Evolutionary conservation across 371 early-diverging fungal species (phyloP).

Genomic region (Mortierella sp.): DNA sequence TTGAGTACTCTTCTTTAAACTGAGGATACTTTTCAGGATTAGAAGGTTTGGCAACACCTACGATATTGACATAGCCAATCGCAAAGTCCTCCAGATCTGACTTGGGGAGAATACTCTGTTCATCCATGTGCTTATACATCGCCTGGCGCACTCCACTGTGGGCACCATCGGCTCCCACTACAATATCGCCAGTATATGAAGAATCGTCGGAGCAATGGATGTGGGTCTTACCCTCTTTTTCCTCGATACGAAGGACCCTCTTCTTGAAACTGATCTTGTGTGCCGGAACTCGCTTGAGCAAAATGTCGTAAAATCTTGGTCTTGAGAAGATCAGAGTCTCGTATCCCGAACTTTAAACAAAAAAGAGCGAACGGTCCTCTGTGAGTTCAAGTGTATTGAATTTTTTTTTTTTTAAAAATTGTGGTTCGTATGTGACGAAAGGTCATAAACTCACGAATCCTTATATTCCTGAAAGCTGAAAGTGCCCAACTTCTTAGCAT

Average conservation of each 20-base stretch:
- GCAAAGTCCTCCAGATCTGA: conserved; percentile 6
- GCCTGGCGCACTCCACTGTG: conserved; percentile 18
- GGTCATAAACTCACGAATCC: too few relatives aligned
- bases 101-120: conserved; percentile 5
- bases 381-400: too few relatives aligned
- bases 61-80: conserved; percentile 5
- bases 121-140: conserved; percentile 19
- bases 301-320: too few relatives aligned
- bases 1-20: conserved; percentile 5
- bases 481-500: background rate
- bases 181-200: conserved; percentile 17
- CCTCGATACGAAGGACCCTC: too few relatives aligned
- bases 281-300: too few relatives aligned
- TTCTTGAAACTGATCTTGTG: too few relatives aligned
- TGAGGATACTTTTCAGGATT: conserved; percentile 17
- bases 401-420: too few relatives aligned
- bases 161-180: conserved; percentile 25
- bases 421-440: too few relatives aligned
- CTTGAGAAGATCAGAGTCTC: too few relatives aligned
- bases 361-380: too few relatives aligned
- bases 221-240: conserved; percentile 1
- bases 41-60: conserved; percentile 11
- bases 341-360: too few relatives aligned
- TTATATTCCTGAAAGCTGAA: too few relatives aligned
- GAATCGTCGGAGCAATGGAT: conserved; percentile 19